Conservation (phyloP, 441 rosid genomes). For the Pelargonium citronellum region DNA sequence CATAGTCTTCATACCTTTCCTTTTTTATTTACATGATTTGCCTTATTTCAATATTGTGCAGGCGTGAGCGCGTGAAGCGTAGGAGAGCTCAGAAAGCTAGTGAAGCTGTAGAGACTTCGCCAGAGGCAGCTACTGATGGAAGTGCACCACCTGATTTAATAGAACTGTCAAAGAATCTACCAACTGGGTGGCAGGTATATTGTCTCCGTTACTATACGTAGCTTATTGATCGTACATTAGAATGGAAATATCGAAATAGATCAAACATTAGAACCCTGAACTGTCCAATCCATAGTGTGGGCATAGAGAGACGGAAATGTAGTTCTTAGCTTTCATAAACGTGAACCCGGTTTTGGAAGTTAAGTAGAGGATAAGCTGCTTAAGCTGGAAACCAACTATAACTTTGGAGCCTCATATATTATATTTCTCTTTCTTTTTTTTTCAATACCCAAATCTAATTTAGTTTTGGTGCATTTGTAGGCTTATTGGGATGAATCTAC, state of each 20-base stretch:
- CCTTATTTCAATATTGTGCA: constrained; percentile 17
- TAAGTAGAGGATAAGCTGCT: background rate
- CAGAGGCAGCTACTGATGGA: constrained; percentile 24
- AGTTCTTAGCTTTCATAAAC: background rate
- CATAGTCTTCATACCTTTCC: background rate
- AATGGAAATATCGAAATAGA: background rate
- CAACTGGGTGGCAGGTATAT: constrained; percentile 65
- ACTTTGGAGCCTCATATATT: background rate
- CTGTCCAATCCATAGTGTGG: background rate
- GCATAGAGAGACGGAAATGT: background rate
- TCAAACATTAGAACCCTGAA: background rate
- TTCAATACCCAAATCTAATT: background rate
- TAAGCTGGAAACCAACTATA: background rate
- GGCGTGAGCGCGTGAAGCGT: constrained; percentile 94
- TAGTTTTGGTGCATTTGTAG: background rate
- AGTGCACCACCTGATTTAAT: constrained; percentile 40
- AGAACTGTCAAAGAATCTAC: constrained; percentile 44
- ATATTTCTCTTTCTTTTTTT: background rate
- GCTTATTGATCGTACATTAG: background rate
- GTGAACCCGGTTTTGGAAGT: background rate
- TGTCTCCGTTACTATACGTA: background rate
- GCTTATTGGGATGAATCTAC: constrained; percentile 28
- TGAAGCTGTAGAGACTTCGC: constrained; percentile 28
- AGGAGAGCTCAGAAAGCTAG: constrained; percentile 55
- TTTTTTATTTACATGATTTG: background rate